phyloP scores from a whole-genome alignment of 2,329 filamentous ascomycete genomes.

The Aspergillus transmontanensis region DNA sequence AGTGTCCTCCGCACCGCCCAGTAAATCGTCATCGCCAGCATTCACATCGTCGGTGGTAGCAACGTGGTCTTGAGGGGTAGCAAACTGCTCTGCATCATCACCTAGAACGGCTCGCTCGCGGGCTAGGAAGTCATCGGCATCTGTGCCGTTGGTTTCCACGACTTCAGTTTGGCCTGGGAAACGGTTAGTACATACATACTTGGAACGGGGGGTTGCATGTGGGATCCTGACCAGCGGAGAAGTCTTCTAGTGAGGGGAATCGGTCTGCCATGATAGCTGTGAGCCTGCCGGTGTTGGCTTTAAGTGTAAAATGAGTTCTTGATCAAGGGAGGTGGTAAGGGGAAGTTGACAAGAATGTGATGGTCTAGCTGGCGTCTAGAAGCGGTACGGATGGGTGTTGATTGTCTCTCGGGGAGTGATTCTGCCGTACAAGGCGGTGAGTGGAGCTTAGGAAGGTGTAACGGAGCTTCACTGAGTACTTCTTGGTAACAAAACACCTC shows the following conservation, averaged over 20 bases:
- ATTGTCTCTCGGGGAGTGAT: constrained; percentile 16
- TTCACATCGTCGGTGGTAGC: constrained; percentile 64
- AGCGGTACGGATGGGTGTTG: constrained; percentile 10
- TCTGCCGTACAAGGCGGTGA: constrained; percentile 25
- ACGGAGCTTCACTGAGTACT: constrained; percentile 5
- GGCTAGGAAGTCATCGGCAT: constrained; percentile 81
- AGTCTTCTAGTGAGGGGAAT: constrained; percentile 78
- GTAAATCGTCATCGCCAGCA: constrained; percentile 65
- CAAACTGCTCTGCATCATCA: constrained; percentile 90
- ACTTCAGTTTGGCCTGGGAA: constrained; percentile 38
- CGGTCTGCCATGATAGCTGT: constrained; percentile 67
- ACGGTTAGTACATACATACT: constrained; percentile 29
- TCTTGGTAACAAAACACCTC: neutral
- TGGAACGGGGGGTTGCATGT: constrained; percentile 19
- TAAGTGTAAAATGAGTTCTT: constrained; percentile 5
- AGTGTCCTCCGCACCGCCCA: constrained; percentile 59
- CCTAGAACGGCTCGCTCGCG: constrained; percentile 89
- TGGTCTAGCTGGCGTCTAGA: constrained; percentile 24
- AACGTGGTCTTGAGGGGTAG: constrained; percentile 68
- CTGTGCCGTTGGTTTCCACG: constrained; percentile 48
- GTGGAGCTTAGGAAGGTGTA: constrained; percentile 16
- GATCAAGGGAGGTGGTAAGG: constrained; percentile 12
- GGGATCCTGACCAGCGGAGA: constrained; percentile 59
- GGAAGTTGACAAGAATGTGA: constrained; percentile 17
- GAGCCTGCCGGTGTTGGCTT: neutral